Base-by-base conservation (phyloP, 495 filamentous ascomycete species). In the Hypomontagnella monticulosa region DNA sequence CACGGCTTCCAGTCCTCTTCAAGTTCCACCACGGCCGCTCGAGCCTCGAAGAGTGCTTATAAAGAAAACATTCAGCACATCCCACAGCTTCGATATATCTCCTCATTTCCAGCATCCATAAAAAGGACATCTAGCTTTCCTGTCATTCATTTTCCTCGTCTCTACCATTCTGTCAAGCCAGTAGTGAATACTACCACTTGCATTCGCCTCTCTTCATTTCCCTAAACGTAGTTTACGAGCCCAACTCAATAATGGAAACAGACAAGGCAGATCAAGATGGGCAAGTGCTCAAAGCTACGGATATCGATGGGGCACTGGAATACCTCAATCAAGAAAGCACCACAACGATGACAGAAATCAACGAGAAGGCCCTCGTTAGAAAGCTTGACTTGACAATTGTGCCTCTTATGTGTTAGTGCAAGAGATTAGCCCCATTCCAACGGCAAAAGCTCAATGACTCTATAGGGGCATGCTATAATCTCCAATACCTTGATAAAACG, bases 401-500 rank as follows among this genome's bases (percentile, higher is more conserved):
- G 1, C 67, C 67, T 27, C 58, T 71, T 16, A 66, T 71, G 67
- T 71, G 62, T 67, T 43, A 20, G 61, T 63, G 16, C 30, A 14
- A 10, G 20, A 8, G 1, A 38, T n/a, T 4, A 20, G 6, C 12
- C 12, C 10, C 23, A 32, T 27, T 11, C 12, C 34, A 3, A 19
- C 8, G 12, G 14, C 15, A 19, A 38, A 32, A 23, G 38, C 19
- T 50, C 37, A 30, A 46, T 27, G 16, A 30, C 23, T 16, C 36
- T n/a, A 20, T 23, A 70, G 67, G 67, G 67, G 63, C 55, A 16
- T 61, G 54, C 15, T 71, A 71, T 41, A 61, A 61, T 47, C 60
- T 71, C 18, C 68, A 71, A 23, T 71, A 61, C n/a, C 63, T 71
- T 7, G 68, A 71, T 52, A 71, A 71, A 33, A 67, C 59, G 4